A percentile compares a stretch with the other conserved stretches of the same genome.
Conservation (phyloP, 2,329 filamentous ascomycete species). For the Alternaria triticina region DNA sequence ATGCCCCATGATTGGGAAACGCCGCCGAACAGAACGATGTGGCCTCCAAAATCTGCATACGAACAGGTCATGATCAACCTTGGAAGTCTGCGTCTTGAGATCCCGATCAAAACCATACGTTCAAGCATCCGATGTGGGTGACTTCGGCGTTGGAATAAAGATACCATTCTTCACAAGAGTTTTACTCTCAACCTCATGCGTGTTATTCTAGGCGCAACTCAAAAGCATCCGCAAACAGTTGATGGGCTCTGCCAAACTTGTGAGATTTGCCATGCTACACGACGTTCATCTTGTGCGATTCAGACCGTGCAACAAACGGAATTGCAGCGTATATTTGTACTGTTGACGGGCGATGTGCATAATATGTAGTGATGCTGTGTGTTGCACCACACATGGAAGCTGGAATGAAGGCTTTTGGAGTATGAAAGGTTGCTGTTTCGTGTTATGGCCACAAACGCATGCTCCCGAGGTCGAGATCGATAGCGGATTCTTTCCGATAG, state of each 20-base stretch:
- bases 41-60: neutral
- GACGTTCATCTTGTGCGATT: neutral
- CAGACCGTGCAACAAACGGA: neutral
- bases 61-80: rapidly evolving
- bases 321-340: rapidly evolving
- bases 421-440: no score
- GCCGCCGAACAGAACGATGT: neutral
- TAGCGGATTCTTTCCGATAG: rapidly evolving
- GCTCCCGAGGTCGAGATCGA: neutral
- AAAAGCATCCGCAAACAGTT: no score
- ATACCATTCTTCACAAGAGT: no score
- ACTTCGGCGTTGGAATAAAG: no score
- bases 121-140: no score
- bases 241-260: neutral
- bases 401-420: no score
- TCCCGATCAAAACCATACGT: no score
- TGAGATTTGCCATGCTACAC: neutral
- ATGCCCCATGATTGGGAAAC: neutral
- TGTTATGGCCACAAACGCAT: neutral
- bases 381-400: neutral
- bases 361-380: neutral
- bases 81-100: neutral
- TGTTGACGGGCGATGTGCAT: neutral
- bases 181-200: no score
- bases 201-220: neutral